Percentiles rank a stretch among this genome's conserved stretches.
phyloP scores from a whole-genome alignment of 75 land plant genomes.

The Sequoiadendron giganteum region DNA sequence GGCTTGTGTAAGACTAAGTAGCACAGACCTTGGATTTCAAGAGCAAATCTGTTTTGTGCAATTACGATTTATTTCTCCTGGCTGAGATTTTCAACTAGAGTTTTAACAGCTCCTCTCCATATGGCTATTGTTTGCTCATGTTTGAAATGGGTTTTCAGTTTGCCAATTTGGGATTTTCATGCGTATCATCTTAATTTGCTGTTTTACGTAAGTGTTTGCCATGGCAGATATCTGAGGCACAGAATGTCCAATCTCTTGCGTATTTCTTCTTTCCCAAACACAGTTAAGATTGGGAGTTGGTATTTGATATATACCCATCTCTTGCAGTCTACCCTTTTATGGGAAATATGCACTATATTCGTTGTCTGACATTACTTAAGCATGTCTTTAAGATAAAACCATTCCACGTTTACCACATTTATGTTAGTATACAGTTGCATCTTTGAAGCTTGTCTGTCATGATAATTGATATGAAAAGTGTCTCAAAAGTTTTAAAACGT shows the following conservation, averaged over 20 bases:
- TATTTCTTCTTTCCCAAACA: neutral
- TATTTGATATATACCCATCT: neutral
- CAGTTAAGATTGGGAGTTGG: neutral
- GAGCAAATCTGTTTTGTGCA: neutral
- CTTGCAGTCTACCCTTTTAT: neutral
- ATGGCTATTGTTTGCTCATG: neutral
- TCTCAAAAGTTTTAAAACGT: no score
- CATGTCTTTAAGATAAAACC: no score
- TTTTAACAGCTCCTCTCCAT: neutral
- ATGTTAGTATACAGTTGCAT: no score
- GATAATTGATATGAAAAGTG: no score
- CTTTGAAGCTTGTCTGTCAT: no score
- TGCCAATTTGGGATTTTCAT: neutral
- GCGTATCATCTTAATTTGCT: neutral
- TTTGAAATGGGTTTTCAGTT: neutral
- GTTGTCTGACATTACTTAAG: no score
- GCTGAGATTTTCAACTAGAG: neutral
- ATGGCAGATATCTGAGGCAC: neutral
- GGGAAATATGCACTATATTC: neutral
- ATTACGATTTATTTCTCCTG: neutral
- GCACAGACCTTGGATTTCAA: neutral
- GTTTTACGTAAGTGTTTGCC: neutral
- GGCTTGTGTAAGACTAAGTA: neutral
- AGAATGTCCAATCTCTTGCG: neutral
- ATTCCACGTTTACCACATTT: no score